phyloP scores from a whole-genome alignment of 257 asterid species.

The Solanum lycopersicoides region DNA sequence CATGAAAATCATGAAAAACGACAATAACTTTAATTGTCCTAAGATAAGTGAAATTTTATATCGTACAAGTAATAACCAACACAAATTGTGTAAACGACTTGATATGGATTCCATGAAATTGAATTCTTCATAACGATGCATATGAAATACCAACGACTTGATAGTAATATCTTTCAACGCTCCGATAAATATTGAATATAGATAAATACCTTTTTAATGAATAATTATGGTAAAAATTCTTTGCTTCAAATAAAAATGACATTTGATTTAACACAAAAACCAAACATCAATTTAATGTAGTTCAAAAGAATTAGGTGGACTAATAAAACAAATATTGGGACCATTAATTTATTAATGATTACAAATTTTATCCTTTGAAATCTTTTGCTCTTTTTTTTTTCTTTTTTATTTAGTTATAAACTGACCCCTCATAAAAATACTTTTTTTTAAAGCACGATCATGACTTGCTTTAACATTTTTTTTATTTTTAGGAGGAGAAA shows the following conservation, averaged over 20 bases:
- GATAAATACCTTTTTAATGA: background rate
- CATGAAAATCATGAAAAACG: background rate
- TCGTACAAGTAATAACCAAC: no score
- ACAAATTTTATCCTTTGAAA: background rate
- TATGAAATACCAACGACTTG: no score
- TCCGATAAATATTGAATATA: background rate
- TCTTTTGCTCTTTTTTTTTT: background rate
- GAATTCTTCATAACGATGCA: background rate
- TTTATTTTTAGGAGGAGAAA: background rate
- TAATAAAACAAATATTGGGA: background rate
- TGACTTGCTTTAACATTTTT: background rate
- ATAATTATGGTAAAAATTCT: background rate
- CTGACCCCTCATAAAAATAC: background rate
- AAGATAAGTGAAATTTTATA: no score
- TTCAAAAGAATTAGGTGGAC: background rate
- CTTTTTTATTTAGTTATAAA: background rate
- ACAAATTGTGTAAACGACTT: no score
- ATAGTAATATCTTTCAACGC: background rate
- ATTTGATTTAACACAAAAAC: background rate
- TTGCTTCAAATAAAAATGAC: background rate
- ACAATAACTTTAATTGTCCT: no score
- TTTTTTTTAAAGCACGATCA: background rate
- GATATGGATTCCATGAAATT: no score
- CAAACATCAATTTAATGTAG: background rate
- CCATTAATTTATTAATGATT: background rate